Evolutionary conservation across 2,329 filamentous ascomycete genomes (phyloP), one percentile per base, ranked within the genome.

Genomic region (Harringtonia aguacate): DNA sequence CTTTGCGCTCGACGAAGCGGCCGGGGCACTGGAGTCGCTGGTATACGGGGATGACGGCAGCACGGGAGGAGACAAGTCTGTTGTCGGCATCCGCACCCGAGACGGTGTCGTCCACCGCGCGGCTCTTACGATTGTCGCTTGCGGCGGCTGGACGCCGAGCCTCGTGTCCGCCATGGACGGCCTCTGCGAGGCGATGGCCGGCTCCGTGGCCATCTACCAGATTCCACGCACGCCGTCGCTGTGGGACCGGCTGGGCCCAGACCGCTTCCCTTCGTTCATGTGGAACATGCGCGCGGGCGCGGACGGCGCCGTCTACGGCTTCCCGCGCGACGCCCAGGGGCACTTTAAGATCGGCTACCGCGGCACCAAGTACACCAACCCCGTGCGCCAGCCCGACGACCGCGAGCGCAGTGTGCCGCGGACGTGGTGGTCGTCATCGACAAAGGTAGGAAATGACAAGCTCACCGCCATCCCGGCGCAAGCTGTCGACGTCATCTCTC

Each of bases 181-280:
- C 0, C 52, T 73, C 0, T 61, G 63, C n/a, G 70, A 75, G 51
- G 63, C 69, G 0, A 73, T 71, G 0, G 66, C 62, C 0, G 69
- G 70, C 0, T 65, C 62, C 0, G 65, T 74, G 4, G 60, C 62
- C 1, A 56, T 65, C 12, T 55, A 73, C 29, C 59, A 65, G 24
- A 56, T 75, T 2, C 69, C 72, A 0, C 47, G 52, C 1, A 17
- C 27, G 2, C 52, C 49, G 3, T 17, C 30, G 5, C 58, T 74
- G 0, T 67, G 61, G 54, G 50, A 62, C 1, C 59, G 59, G 2
- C 67, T 69, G 36, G 53, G 58, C 0, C 61, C 69, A 0, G 58
- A 65, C 1, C 62, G 58, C 3, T 74, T 74, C 29, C 56, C 56
- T 0, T 45, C 48, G 5, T 51, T 48, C 35, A 45, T 43, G 36